Percentiles rank a stretch among this genome's conserved stretches.
Evolutionary conservation across 495 filamentous ascomycete genomes (phyloP).

Genomic region (Lindgomyces ingoldianus): DNA sequence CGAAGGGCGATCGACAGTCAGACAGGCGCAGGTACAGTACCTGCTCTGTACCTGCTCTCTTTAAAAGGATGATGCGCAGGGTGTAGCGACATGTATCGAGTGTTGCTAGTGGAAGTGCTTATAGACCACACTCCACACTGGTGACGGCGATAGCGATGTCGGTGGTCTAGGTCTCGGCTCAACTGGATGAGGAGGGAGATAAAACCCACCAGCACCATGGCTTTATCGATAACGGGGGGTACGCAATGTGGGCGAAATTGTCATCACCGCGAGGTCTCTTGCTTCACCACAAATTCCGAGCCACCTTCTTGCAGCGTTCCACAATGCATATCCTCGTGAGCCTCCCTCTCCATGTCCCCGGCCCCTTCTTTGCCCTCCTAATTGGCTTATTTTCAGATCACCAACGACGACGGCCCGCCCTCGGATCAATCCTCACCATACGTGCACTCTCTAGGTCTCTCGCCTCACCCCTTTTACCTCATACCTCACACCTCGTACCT

Average conservation of each 20-base stretch:
- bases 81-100: too few species aligned
- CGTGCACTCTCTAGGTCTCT: constrained; percentile 78
- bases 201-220: neutral
- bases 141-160: too few species aligned
- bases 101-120: too few species aligned
- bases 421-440: constrained; percentile 90
- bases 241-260: constrained; percentile 1
- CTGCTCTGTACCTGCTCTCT: too few species aligned
- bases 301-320: neutral
- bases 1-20: neutral
- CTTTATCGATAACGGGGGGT: neutral
- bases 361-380: neutral
- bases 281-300: neutral
- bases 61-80: too few species aligned
- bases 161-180: neutral
- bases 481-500: constrained; percentile 68
- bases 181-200: neutral
- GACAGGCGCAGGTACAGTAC: neutral
- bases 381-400: constrained; percentile 53
- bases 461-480: too few species aligned
- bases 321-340: constrained; percentile 37
- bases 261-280: neutral
- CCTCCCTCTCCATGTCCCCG: neutral
- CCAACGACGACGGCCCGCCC: constrained; percentile 96
- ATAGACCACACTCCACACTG: too few species aligned